Conservation (phyloP, 257 asterid genomes). For the Nicotiana benthamiana region DNA sequence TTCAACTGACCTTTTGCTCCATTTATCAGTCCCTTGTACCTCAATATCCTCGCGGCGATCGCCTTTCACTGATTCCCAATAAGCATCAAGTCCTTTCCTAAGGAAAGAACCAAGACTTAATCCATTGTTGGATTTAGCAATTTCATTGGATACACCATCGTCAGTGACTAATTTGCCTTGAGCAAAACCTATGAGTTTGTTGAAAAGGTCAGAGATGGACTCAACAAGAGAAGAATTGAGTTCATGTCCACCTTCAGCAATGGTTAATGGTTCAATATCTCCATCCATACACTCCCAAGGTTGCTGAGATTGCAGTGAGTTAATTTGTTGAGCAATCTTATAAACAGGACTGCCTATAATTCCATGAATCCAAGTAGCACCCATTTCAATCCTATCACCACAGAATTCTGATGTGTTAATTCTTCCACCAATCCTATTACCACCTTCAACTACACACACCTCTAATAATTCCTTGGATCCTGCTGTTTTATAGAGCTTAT, state of each 20-base stretch:
- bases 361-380: slow-evolving; percentile 98
- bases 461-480: slow-evolving; percentile 33
- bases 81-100: slow-evolving; percentile 49
- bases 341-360: slow-evolving; percentile 64
- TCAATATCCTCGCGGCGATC: slow-evolving; percentile 1
- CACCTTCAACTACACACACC: slow-evolving; percentile 61
- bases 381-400: slow-evolving; percentile 77
- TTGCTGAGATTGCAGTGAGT: slow-evolving; percentile 33
- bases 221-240: slow-evolving; percentile 41
- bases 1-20: slow-evolving; percentile 38
- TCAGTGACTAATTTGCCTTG: slow-evolving; percentile 34
- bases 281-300: slow-evolving; percentile 94
- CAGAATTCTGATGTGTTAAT: slow-evolving; percentile 51
- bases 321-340: slow-evolving; percentile 40
- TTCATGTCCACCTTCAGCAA: slow-evolving; percentile 58
- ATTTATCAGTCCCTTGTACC: slow-evolving; percentile 18
- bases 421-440: slow-evolving; percentile 68
- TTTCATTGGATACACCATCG: not conserved
- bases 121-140: not conserved
- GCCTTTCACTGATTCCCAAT: slow-evolving; percentile 24
- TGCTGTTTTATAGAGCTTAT: slow-evolving; percentile 41
- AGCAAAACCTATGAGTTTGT: slow-evolving; percentile 57
- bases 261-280: slow-evolving; percentile 34
- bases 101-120: slow-evolving; percentile 51
- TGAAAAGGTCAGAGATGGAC: slow-evolving; percentile 49